These are phyloP conservation scores for Phytophthora hybrid DNA, from an alignment of 352 stramenopile genomes.

Conservation along the genomic window DNA sequence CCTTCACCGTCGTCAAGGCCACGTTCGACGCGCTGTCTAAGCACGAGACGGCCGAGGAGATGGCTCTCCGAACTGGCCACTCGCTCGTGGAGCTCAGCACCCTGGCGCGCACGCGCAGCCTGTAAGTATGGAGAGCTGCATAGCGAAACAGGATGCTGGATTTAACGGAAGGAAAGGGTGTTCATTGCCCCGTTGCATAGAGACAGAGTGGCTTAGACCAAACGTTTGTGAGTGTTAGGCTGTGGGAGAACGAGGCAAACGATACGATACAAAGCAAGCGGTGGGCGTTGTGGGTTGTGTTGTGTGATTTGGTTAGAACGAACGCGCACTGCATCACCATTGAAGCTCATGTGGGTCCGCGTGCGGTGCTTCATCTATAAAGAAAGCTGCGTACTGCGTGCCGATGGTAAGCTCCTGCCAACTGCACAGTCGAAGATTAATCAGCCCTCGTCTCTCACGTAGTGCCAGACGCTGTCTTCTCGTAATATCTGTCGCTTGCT, in stretches of 20 bases:
- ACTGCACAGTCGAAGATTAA: background rate
- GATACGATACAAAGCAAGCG: constrained; percentile 27
- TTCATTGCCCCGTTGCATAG: constrained; percentile 35
- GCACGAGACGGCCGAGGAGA: constrained; percentile 94
- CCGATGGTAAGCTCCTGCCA: constrained; percentile 8
- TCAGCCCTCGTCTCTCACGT: constrained; percentile 21
- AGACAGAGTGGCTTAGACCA: constrained; percentile 27
- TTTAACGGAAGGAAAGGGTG: constrained; percentile 32
- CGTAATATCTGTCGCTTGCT: constrained; percentile 71
- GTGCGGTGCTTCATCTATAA: constrained; percentile 27
- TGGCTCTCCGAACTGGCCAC: constrained; percentile 93
- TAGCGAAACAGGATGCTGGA: constrained; percentile 18
- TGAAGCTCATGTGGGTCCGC: background rate
- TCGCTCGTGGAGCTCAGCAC: constrained; percentile 86
- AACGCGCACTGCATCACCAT: constrained; percentile 6
- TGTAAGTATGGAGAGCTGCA: constrained; percentile 48
- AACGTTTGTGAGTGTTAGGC: constrained; percentile 27
- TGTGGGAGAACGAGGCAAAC: constrained; percentile 24
- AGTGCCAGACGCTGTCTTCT: constrained; percentile 38
- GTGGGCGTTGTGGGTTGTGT: background rate
- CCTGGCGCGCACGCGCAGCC: constrained; percentile 70
- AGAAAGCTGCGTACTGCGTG: constrained; percentile 12
- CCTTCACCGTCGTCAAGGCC: constrained; percentile 94
- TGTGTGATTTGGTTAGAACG: constrained; percentile 19
- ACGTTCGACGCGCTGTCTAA: constrained; percentile 95